These are phyloP conservation scores for Pythium insidiosum DNA, from an alignment of 352 stramenopile genomes.

Conservation along the genomic window DNA sequence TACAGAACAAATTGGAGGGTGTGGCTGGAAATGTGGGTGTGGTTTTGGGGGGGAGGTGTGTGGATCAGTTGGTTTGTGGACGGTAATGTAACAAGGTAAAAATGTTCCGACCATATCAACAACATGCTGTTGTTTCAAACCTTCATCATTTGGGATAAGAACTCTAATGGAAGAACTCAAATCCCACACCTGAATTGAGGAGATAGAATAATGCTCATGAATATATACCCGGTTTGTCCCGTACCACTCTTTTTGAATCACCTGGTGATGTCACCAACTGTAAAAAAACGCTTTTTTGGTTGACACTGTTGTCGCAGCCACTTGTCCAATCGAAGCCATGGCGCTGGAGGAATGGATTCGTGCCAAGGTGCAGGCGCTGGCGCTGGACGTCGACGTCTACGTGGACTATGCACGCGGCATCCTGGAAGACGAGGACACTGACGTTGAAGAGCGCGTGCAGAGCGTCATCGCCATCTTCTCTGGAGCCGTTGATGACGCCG, in stretches of 20 bases:
- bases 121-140: constrained; percentile 57
- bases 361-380: constrained; percentile 42
- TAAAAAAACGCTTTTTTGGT: background rate
- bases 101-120: constrained; percentile 67
- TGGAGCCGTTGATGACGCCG: constrained; percentile 41
- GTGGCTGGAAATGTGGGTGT: too few species aligned
- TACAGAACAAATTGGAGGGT: too few species aligned
- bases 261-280: background rate
- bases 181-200: constrained; percentile 46
- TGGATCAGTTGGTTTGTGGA: constrained; percentile 65
- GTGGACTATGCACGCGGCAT: constrained; percentile 66
- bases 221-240: constrained; percentile 1
- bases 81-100: constrained; percentile 77
- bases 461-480: constrained; percentile 59
- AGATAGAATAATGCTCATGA: background rate
- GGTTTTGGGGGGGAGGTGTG: constrained; percentile 27
- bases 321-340: too few species aligned
- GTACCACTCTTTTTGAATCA: constrained; percentile 2
- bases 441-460: constrained; percentile 57
- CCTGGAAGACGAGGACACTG: constrained; percentile 62
- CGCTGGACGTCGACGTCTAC: constrained; percentile 67
- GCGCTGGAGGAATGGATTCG: constrained; percentile 57
- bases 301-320: too few species aligned
- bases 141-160: constrained; percentile 83
- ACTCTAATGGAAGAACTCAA: constrained; percentile 68